Evolutionary conservation across 2,329 filamentous ascomycete genomes (phyloP), one percentile per base, ranked within the genome.

Genomic region (Aspergillus sp.): DNA sequence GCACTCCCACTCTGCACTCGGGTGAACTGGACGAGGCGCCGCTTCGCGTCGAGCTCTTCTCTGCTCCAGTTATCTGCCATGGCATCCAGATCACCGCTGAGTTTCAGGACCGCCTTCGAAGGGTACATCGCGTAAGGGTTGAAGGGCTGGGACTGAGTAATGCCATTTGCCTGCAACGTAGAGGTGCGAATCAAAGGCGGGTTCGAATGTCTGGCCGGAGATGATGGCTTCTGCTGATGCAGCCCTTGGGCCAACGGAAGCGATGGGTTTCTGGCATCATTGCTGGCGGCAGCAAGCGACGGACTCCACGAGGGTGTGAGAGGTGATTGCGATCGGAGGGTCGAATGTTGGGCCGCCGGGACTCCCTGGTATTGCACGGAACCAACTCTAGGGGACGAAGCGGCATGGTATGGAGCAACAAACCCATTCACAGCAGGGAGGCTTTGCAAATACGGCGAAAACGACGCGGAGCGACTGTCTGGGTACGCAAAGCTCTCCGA

Each of bases 21-120:
- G 48, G 74, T 80, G 65, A 98, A 98, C 48, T 88, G 76, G 12
- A 98, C 88, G 24, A 98, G 79, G 22, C 91, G 76, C 29, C 91
- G 73, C 49, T 83, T 82, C 33, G 78, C 77, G 24, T 80, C 74
- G 63, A 77, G 79, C 58, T 98, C 91, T 41, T 93, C 86, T 16
- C 71, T 63, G 1, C 76, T 80, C 91, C 91, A 98, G 40, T 78
- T 74, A 41, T 82, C 74, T 0, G 78, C 78, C 89, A 96, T 95
- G 5, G 70, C 66, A 32, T 86, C 78, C 29, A 98, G 71, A 49
- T 95, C 84, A 13, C 88, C 88, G 33, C 82, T 75, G 38, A 96
- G 81, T 51, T 91, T 86, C 17, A 96, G 67, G 12, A 81, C 68
- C 0, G 88, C 91, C 64, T 94, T 95, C 52, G 78, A 75, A 11